These are phyloP conservation scores for Exserohilum rostratum DNA, from an alignment of 2,329 filamentous ascomycete genomes.

Conservation along the genomic window DNA sequence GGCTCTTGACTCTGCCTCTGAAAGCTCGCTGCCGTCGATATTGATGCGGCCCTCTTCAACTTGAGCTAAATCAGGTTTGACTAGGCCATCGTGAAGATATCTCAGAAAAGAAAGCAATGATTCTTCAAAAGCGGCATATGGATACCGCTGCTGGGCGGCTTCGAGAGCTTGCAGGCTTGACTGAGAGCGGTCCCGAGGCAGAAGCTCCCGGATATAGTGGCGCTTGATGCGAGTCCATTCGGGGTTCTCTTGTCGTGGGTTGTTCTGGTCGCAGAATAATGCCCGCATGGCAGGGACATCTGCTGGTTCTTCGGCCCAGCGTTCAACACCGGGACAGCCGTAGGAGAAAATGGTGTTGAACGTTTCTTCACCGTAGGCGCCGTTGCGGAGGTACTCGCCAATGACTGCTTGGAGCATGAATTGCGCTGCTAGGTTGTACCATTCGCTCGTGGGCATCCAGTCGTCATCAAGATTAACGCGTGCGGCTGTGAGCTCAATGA, in stretches of 20 bases:
- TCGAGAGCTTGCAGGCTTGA: slow-evolving; percentile 23
- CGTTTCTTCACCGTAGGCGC: slow-evolving; percentile 42
- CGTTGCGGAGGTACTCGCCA: slow-evolving; percentile 55
- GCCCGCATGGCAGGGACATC: slow-evolving; percentile 41
- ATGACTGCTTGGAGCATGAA: slow-evolving; percentile 59
- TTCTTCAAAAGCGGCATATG: slow-evolving; percentile 49
- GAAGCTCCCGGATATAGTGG: slow-evolving; percentile 41
- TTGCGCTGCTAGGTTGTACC: slow-evolving; percentile 54
- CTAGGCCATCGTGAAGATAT: slow-evolving; percentile 51
- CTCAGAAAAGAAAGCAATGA: slow-evolving; percentile 51
- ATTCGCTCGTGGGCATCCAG: slow-evolving; percentile 46
- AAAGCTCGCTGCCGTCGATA: slow-evolving; percentile 39
- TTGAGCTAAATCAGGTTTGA: slow-evolving; percentile 58
- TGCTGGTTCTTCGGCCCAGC: slow-evolving; percentile 29
- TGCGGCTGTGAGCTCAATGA: slow-evolving; percentile 58
- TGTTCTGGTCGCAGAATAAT: slow-evolving; percentile 45
- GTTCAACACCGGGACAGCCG: slow-evolving; percentile 43
- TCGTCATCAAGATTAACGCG: slow-evolving; percentile 41
- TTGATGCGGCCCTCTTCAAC: slow-evolving; percentile 56
- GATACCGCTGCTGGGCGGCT: slow-evolving; percentile 40
- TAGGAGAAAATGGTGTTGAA: slow-evolving; percentile 56
- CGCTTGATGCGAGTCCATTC: slow-evolving; percentile 48
- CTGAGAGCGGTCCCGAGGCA: slow-evolving; percentile 7
- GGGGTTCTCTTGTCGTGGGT: slow-evolving; percentile 33
- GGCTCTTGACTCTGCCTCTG: slow-evolving; percentile 37